A percentile compares a stretch with the other conserved stretches of the same genome.
These are phyloP conservation scores for Hanseniaspora mollemarum DNA, from an alignment of 805 yeast species.

Conservation along the genomic window DNA sequence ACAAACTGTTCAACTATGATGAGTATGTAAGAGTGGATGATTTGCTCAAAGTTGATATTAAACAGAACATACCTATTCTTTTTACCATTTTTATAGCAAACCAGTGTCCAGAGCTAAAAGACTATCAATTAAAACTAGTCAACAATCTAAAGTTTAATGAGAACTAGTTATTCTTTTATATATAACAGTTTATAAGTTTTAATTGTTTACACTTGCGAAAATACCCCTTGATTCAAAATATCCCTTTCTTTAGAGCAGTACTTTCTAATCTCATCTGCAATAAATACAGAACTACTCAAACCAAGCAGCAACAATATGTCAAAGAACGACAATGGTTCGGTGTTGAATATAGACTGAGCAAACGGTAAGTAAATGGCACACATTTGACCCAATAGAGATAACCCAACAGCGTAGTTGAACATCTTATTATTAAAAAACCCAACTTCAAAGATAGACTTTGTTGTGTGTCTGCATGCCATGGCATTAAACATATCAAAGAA, in stretches of 20 bases:
- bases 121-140: neutral
- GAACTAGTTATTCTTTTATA: neutral
- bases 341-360: slow-evolving; percentile 84
- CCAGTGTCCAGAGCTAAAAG: neutral
- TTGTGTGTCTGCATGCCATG: slow-evolving; percentile 75
- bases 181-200: too few species aligned
- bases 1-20: slow-evolving; percentile 9
- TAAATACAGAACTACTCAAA: slow-evolving; percentile 69
- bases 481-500: slow-evolving; percentile 96
- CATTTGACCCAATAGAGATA: slow-evolving; percentile 79
- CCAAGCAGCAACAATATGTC: slow-evolving; percentile 55
- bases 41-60: slow-evolving; percentile 1
- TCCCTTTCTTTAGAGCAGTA: slow-evolving; percentile 20
- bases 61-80: slow-evolving; percentile 12
- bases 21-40: neutral
- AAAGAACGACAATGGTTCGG: slow-evolving; percentile 68
- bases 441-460: slow-evolving; percentile 70
- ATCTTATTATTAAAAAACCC: slow-evolving; percentile 70
- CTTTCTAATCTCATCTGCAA: slow-evolving; percentile 77
- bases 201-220: slow-evolving; percentile 13
- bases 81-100: slow-evolving; percentile 7
- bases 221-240: slow-evolving; percentile 5
- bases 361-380: slow-evolving; percentile 90
- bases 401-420: slow-evolving; percentile 88
- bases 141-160: slow-evolving; percentile 5